Evolutionary conservation across 2,329 filamentous ascomycete genomes (phyloP).

Genomic region (Aspergillus luchuensis): DNA sequence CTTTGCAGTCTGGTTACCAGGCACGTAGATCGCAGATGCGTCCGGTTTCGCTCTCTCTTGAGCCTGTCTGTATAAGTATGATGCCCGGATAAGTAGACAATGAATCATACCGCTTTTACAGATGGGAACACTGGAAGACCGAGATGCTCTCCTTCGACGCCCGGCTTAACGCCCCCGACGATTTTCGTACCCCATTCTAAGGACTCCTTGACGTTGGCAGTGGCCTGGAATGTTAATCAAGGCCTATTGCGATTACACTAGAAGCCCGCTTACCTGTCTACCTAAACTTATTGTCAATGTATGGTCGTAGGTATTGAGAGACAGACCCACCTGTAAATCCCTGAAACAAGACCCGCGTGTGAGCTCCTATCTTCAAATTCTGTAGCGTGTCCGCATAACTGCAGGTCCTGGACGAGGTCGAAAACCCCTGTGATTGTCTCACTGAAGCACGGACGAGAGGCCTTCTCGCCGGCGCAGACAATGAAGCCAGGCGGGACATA

Average conservation of each 20-base stretch:
- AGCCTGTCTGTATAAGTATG: slow-evolving; percentile 49
- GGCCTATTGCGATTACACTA: slow-evolving; percentile 4
- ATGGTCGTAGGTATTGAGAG: neutral
- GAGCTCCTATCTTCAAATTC: slow-evolving; percentile 66
- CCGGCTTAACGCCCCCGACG: slow-evolving; percentile 75
- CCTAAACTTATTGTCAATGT: slow-evolving; percentile 27
- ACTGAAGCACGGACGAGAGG: slow-evolving; percentile 4
- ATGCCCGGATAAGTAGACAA: too few relatives aligned
- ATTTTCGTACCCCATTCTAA: slow-evolving; percentile 78
- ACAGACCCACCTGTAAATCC: slow-evolving; percentile 63
- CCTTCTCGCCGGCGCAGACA: slow-evolving; percentile 26
- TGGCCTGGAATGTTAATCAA: slow-evolving; percentile 55
- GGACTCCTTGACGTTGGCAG: slow-evolving; percentile 74
- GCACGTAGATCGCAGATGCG: slow-evolving; percentile 78
- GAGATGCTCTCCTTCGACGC: slow-evolving; percentile 69
- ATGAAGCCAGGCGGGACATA: slow-evolving; percentile 24
- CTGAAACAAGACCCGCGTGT: slow-evolving; percentile 70
- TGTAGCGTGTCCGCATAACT: slow-evolving; percentile 63
- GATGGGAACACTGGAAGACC: slow-evolving; percentile 71
- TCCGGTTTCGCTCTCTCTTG: slow-evolving; percentile 71
- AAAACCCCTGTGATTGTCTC: slow-evolving; percentile 30
- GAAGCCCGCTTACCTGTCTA: slow-evolving; percentile 34
- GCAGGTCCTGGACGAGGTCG: slow-evolving; percentile 31
- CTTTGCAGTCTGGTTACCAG: slow-evolving; percentile 69
- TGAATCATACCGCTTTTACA: slow-evolving; percentile 55